Evolutionary conservation across 2,329 filamentous ascomycete genomes (phyloP).

Genomic region (Fusarium drepaniforme): DNA sequence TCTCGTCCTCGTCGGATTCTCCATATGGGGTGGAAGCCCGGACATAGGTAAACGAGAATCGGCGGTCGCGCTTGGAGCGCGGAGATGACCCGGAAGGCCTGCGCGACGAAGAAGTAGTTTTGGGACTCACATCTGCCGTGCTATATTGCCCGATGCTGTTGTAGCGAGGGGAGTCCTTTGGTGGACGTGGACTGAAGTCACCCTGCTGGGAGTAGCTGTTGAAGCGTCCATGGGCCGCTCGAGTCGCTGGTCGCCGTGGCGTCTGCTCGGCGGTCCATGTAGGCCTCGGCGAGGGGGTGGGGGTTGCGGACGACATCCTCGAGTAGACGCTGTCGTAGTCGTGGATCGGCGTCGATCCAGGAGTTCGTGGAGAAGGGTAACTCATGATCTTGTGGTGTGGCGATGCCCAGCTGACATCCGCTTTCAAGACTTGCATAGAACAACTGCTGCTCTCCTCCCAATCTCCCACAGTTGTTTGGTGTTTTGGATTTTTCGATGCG

Average conservation of each 20-base stretch:
- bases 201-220: slow-evolving; percentile 54
- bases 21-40: slow-evolving; percentile 69
- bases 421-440: slow-evolving; percentile 25
- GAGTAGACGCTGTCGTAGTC: slow-evolving; percentile 63
- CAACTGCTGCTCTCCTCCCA: slow-evolving; percentile 44
- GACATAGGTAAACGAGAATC: slow-evolving; percentile 69
- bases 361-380: slow-evolving; percentile 55
- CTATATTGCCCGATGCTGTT: slow-evolving; percentile 73
- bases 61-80: slow-evolving; percentile 63
- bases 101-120: slow-evolving; percentile 62
- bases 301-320: slow-evolving; percentile 66
- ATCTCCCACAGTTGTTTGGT: slow-evolving; percentile 42
- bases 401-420: slow-evolving; percentile 50
- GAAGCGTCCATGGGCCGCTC: slow-evolving; percentile 56
- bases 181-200: slow-evolving; percentile 58
- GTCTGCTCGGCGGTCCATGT: slow-evolving; percentile 63
- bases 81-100: slow-evolving; percentile 51
- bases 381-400: slow-evolving; percentile 55
- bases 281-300: slow-evolving; percentile 68
- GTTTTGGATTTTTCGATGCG: slow-evolving; percentile 1
- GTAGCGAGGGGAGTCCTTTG: slow-evolving; percentile 70
- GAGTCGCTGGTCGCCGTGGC: slow-evolving; percentile 66
- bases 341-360: slow-evolving; percentile 61
- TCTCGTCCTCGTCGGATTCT: slow-evolving; percentile 75
- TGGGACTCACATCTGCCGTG: slow-evolving; percentile 75